A percentile compares a stretch with the other conserved stretches of the same genome.
Evolutionary conservation across 306 rosid genomes (phyloP).

Genomic region (Cucurbita moschata): DNA sequence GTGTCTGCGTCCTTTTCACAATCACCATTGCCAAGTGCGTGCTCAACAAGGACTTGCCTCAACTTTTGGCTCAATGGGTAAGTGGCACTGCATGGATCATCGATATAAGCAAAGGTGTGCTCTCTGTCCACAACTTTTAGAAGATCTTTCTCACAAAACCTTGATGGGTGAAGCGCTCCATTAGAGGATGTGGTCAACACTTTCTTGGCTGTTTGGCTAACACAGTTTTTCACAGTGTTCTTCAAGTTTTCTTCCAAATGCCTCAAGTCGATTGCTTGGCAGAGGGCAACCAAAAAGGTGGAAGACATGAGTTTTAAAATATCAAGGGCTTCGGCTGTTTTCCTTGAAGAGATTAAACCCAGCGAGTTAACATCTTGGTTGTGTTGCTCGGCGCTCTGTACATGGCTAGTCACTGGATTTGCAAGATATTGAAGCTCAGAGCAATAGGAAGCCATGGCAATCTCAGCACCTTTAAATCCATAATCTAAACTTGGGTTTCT

Average conservation of each 20-base stretch:
- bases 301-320: slow-evolving; percentile 77
- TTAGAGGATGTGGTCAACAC: slow-evolving; percentile 46
- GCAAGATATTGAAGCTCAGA: slow-evolving; percentile 75
- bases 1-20: slow-evolving; percentile 41
- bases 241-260: slow-evolving; percentile 82
- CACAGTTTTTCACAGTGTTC: slow-evolving; percentile 39
- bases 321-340: slow-evolving; percentile 63
- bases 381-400: slow-evolving; percentile 85
- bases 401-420: slow-evolving; percentile 80
- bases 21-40: slow-evolving; percentile 46
- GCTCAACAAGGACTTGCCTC: slow-evolving; percentile 62
- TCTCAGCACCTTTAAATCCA: slow-evolving; percentile 82
- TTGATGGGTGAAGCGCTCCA: slow-evolving; percentile 75
- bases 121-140: slow-evolving; percentile 65
- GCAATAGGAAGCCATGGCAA: slow-evolving; percentile 87
- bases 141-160: slow-evolving; percentile 72
- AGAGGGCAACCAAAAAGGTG: slow-evolving; percentile 55
- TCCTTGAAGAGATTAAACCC: slow-evolving; percentile 71
- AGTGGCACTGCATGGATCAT: slow-evolving; percentile 59
- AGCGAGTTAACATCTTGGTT: slow-evolving; percentile 88
- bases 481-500: slow-evolving; percentile 32
- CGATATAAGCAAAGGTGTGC: slow-evolving; percentile 43
- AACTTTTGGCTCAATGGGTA: slow-evolving; percentile 80
- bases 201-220: slow-evolving; percentile 66
- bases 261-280: slow-evolving; percentile 84